Conservation (phyloP, 129 eudicot genomes). For the Helichrysum umbraculigerum region DNA sequence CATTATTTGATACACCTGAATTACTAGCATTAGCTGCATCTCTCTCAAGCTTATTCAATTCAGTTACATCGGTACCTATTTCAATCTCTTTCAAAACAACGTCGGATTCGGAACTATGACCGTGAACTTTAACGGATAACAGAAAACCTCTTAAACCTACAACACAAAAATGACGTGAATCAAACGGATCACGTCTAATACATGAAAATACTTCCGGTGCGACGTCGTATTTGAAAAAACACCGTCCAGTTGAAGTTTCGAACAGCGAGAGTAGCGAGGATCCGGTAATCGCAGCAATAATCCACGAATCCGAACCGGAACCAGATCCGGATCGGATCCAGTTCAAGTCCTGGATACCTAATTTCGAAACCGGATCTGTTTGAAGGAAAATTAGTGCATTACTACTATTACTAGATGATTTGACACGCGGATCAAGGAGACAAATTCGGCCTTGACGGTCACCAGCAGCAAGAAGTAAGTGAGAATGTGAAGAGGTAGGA, state of each 20-base stretch:
- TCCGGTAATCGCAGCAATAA: slow-evolving; percentile 67
- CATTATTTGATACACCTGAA: slow-evolving; percentile 25
- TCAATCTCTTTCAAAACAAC: slow-evolving; percentile 37
- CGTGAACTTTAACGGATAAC: slow-evolving; percentile 29
- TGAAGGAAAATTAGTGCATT: slow-evolving; percentile 43
- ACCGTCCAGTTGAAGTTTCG: slow-evolving; percentile 55
- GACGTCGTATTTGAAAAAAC: slow-evolving; percentile 90
- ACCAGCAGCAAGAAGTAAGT: slow-evolving; percentile 79
- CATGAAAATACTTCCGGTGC: slow-evolving; percentile 67
- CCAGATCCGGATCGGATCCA: slow-evolving; percentile 71
- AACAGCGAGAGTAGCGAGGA: slow-evolving; percentile 67
- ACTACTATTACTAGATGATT: not conserved
- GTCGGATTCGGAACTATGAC: slow-evolving; percentile 55
- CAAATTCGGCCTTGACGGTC: slow-evolving; percentile 90
- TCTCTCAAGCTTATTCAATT: slow-evolving; percentile 37
- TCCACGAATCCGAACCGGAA: slow-evolving; percentile 63
- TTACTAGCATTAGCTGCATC: slow-evolving; percentile 25
- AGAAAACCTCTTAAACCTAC: slow-evolving; percentile 35
- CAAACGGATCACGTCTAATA: slow-evolving; percentile 78
- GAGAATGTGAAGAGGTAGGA: slow-evolving; percentile 52
- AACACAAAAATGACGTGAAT: slow-evolving; percentile 41
- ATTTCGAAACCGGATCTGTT: slow-evolving; percentile 41
- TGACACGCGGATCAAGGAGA: slow-evolving; percentile 62
- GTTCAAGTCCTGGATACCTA: slow-evolving; percentile 79
- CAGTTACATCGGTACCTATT: slow-evolving; percentile 27